phyloP scores from a whole-genome alignment of 2,329 filamentous ascomycete species.

The Aureobasidium sp. region DNA sequence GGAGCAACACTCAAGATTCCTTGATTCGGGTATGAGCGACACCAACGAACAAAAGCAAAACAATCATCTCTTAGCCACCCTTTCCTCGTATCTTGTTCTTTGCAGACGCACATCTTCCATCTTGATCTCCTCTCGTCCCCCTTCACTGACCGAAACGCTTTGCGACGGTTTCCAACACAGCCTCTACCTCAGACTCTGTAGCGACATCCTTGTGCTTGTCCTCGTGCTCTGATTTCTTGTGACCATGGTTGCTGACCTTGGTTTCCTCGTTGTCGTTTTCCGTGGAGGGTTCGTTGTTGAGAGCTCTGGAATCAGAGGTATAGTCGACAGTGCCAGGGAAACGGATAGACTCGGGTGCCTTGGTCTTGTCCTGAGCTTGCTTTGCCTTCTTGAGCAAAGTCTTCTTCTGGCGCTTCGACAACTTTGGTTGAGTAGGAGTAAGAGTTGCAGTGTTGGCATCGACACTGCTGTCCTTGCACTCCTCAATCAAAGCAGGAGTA shows the following conservation, averaged over 20 bases:
- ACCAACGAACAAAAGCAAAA: too few species aligned
- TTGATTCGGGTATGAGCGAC: too few species aligned
- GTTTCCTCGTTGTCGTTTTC: background rate
- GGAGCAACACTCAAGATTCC: too few species aligned
- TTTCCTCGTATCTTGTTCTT: too few species aligned
- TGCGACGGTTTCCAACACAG: background rate
- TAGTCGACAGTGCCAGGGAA: background rate
- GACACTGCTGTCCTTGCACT: background rate
- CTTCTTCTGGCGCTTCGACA: slow-evolving; percentile 10
- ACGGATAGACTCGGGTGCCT: background rate
- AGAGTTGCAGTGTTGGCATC: background rate
- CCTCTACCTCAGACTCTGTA: background rate
- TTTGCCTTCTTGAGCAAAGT: slow-evolving; percentile 7
- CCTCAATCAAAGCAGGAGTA: background rate
- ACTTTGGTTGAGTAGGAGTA: background rate
- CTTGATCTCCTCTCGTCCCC: too few species aligned
- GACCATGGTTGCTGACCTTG: background rate
- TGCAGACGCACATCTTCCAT: too few species aligned
- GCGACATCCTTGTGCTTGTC: background rate
- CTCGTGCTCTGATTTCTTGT: background rate
- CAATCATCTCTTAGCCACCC: too few species aligned
- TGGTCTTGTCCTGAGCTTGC: background rate
- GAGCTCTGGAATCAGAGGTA: background rate
- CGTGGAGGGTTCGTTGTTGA: background rate
- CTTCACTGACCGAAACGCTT: slow-evolving; percentile 1